Evolutionary conservation across 1,284 basidiomycete species (phyloP), one percentile per base, ranked within the genome.

Genomic region (Ceratobasidium sp.): DNA sequence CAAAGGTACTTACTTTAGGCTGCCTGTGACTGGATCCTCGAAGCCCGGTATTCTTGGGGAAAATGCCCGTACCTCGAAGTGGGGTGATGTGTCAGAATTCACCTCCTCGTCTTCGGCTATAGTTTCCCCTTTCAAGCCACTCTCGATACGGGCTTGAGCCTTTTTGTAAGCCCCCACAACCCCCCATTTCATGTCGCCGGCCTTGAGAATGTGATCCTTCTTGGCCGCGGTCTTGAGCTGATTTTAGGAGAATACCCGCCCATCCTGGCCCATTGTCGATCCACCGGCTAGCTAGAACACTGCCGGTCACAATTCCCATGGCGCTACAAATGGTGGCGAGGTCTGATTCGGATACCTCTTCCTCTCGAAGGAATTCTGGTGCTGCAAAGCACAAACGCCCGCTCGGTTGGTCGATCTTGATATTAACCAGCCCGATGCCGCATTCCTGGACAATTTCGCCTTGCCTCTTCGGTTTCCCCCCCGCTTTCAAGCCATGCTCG

Each of bases 31-130:
- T 18, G 69, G 69, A 23, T 73, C 69, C n/a, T 73, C 69, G 38
- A 73, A 16, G 38, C 33, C 20, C 8, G 59, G 27, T 10, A 62
- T 46, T 38, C 48, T 74, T 7, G 71, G 57, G 38, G 59, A 41
- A 48, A 74, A 74, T 8, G 71, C 71, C 10, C 71, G 71, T 20
- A 74, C 48, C n/a, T 75, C 73, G 27, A 75, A 75, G 23, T 75
- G 73, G 6, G 73, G 73, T 1, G 48, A 54, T n/a, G 35, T 46
- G 23, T 75, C 62, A 6, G 46, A 12, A 14, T 55, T 18, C 3
- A 14, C 33, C 3, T 52, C 60, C 16, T n/a, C 6, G 20, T 30
- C 44, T 3, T 6, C 6, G 18, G 8, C 3, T 2, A 20, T 3
- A 2, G 1, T 23, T 20, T 55, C 48, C 20, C 73, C 62, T 38